Conservation (phyloP, 2,329 filamentous ascomycete genomes). For the Pyricularia grisea region DNA sequence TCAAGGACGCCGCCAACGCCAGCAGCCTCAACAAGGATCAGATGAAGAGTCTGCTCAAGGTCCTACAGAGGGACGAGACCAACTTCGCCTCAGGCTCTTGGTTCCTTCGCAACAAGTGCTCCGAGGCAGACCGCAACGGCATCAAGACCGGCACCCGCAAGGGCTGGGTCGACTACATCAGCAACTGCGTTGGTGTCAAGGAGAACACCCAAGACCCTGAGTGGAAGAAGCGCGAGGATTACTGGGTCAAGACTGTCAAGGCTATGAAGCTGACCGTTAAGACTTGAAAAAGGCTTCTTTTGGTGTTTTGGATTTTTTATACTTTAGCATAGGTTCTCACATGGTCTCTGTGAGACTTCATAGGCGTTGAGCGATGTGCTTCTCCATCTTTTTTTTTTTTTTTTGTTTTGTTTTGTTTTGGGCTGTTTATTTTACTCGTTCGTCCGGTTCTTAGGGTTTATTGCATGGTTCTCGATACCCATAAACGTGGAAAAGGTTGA, state of each 20-base stretch:
- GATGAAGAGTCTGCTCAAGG: constrained; percentile 24
- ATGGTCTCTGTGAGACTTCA: background rate
- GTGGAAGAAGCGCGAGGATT: background rate
- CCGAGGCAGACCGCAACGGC: constrained; percentile 16
- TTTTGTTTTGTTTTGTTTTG: background rate
- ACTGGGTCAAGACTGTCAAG: background rate
- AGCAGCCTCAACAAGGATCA: constrained; percentile 21
- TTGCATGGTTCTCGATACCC: background rate
- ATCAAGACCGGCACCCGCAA: constrained; percentile 28
- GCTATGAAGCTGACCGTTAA: background rate
- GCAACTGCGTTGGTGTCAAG: constrained; percentile 29
- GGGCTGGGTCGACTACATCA: constrained; percentile 36
- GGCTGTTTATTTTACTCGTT: background rate
- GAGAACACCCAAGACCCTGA: background rate
- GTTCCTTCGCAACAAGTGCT: constrained; percentile 38
- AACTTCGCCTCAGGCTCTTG: constrained; percentile 45
- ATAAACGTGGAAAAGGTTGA: background rate
- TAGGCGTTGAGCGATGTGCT: background rate
- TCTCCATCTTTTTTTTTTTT: background rate
- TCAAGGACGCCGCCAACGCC: constrained; percentile 16
- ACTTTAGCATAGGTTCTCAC: background rate
- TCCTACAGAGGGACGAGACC: constrained; percentile 37
- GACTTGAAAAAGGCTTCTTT: background rate
- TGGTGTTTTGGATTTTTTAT: background rate
- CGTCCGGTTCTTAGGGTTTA: background rate